phyloP scores from a whole-genome alignment of 2,329 filamentous ascomycete species.

The Sporothrix euskadiensis region DNA sequence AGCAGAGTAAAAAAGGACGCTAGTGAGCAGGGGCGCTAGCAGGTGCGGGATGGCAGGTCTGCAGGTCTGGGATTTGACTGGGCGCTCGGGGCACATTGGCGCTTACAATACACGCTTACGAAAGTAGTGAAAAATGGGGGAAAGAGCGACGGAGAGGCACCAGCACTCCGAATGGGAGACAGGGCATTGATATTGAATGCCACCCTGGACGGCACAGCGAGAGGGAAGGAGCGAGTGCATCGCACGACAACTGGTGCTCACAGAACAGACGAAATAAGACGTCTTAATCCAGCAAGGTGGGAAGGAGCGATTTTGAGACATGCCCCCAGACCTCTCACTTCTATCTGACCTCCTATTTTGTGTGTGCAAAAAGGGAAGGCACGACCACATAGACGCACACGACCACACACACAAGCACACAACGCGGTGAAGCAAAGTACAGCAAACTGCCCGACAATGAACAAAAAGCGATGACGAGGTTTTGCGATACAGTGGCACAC shows the following conservation, averaged over 20 bases:
- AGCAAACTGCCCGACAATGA: not conserved
- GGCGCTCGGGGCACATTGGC: conserved; percentile 19
- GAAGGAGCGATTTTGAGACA: not conserved
- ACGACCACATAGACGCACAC: not conserved
- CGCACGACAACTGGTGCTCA: not conserved
- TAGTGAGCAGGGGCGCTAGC: conserved; percentile 3
- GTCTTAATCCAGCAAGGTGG: not conserved
- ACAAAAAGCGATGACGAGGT: not conserved
- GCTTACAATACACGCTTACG: conserved; percentile 17
- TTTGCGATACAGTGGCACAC: conserved; percentile 5
- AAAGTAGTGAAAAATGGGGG: not conserved
- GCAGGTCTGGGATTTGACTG: conserved; percentile 13
- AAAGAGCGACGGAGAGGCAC: not conserved
- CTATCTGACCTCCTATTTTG: not conserved
- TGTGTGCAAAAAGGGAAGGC: not conserved
- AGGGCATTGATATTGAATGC: conserved; percentile 4
- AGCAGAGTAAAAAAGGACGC: not conserved
- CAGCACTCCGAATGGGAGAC: not conserved
- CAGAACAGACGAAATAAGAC: not conserved
- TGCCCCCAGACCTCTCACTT: no score
- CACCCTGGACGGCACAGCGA: conserved; percentile 5
- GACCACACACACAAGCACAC: not conserved
- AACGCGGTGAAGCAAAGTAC: not conserved
- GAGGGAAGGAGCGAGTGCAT: not conserved
- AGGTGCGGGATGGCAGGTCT: conserved; percentile 19